phyloP scores from a whole-genome alignment of 176 grass and related monocot species.

The Panicum miliaceum region DNA sequence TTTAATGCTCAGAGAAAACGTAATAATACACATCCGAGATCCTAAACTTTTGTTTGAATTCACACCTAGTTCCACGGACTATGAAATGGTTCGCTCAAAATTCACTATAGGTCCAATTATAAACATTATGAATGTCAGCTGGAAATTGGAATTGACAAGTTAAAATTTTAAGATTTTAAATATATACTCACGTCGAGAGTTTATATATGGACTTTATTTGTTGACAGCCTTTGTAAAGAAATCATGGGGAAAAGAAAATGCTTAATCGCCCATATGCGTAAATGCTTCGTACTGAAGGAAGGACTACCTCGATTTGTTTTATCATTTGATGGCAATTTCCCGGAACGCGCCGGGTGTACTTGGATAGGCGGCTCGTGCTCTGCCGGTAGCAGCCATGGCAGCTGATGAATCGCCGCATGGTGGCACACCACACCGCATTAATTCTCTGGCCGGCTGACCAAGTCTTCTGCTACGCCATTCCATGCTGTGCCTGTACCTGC shows the following conservation, averaged over 20 bases:
- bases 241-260: not conserved
- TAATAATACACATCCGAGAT: too few relatives aligned
- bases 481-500: not conserved
- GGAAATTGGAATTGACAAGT: too few relatives aligned
- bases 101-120: too few relatives aligned
- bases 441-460: constrained; percentile 11
- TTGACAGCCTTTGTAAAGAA: not conserved
- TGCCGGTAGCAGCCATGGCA: constrained; percentile 1
- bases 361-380: constrained; percentile 5
- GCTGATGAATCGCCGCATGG: not conserved
- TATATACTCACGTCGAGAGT: too few relatives aligned
- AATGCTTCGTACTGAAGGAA: not conserved
- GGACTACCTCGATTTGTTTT: not conserved
- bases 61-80: too few relatives aligned
- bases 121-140: too few relatives aligned
- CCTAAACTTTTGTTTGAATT: too few relatives aligned
- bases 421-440: not conserved
- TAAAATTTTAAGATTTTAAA: too few relatives aligned
- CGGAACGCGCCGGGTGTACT: constrained; percentile 21
- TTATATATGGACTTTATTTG: too few relatives aligned
- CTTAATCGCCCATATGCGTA: not conserved
- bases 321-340: not conserved
- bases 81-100: too few relatives aligned
- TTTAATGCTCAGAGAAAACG: too few relatives aligned
- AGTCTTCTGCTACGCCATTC: not conserved